Evolutionary conservation across 768 basidiomycete genomes (phyloP).

Genomic region (Mycena vitilis): DNA sequence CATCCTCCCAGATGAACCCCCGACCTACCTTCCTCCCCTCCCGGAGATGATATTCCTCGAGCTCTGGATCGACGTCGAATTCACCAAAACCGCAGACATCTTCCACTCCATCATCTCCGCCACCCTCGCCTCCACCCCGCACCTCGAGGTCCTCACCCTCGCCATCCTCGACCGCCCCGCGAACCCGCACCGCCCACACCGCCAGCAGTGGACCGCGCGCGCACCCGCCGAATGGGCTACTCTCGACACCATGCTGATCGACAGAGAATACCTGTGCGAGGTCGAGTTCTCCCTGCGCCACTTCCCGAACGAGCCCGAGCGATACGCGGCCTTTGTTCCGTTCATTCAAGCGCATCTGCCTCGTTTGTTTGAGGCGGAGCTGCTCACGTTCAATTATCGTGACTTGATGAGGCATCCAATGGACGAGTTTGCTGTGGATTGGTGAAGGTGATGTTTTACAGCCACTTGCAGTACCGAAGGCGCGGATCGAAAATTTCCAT

Average conservation of each 20-base stretch:
- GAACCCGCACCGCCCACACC: not conserved
- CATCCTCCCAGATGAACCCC: not conserved
- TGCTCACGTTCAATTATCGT: not conserved
- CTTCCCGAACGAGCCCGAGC: not conserved
- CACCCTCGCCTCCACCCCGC: conserved; percentile 1
- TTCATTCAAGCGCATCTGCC: conserved; percentile 4
- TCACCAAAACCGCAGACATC: not conserved
- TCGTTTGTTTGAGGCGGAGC: not conserved
- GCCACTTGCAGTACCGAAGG: too few relatives aligned
- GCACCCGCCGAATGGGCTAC: not conserved
- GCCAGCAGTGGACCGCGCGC: not conserved
- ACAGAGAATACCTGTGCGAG: not conserved
- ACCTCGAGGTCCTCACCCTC: conserved; percentile 4
- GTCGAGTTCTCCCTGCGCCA: conserved; percentile 8
- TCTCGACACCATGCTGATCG: conserved; percentile 4
- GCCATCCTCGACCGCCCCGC: conserved; percentile 7
- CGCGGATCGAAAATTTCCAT: too few relatives aligned
- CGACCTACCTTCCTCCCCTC: conserved; percentile 8
- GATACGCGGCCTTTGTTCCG: not conserved
- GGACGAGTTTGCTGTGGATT: not conserved
- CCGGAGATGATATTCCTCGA: not conserved
- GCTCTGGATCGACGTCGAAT: conserved; percentile 7
- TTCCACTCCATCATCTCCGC: conserved; percentile 9
- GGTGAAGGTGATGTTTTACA: not conserved
- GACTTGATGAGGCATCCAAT: not conserved